Conservation (phyloP, 78 protist genomes). For the Capsaspora owczarzaki region DNA sequence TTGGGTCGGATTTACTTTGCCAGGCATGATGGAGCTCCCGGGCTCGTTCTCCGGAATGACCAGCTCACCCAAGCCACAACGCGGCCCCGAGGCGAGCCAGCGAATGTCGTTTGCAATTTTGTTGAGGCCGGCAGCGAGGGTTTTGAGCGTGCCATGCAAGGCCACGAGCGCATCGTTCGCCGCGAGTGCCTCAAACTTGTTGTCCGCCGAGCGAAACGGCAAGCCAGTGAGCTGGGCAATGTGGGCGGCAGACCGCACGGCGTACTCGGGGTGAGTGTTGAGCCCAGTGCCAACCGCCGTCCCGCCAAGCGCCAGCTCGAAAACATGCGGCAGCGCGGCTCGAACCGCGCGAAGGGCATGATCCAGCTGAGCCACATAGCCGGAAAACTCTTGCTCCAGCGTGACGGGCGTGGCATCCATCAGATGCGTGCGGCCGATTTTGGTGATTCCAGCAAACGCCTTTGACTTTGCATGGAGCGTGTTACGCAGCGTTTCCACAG, state of each 20-base stretch:
- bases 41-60: conserved; percentile 90
- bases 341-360: conserved; percentile 52
- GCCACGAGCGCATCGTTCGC: conserved; percentile 84
- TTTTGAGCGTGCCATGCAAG: conserved; percentile 71
- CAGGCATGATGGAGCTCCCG: conserved; percentile 81
- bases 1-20: conserved; percentile 91
- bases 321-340: conserved; percentile 41
- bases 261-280: conserved; percentile 77
- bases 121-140: conserved; percentile 66
- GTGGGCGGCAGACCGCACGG: conserved; percentile 41
- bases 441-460: conserved; percentile 59
- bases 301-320: conserved; percentile 85
- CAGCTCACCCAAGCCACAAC: conserved; percentile 87
- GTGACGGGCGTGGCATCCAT: conserved; percentile 91
- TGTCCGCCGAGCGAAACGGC: conserved; percentile 75
- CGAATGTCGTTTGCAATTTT: conserved; percentile 93
- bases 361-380: conserved; percentile 70
- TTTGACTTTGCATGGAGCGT: conserved; percentile 54
- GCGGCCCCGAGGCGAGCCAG: conserved; percentile 80
- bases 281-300: conserved; percentile 95
- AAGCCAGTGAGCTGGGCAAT: conserved; percentile 64
- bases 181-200: conserved; percentile 86
- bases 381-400: conserved; percentile 85
- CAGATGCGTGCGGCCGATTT: conserved; percentile 92
- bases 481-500: not conserved